Conservation (phyloP, 2,329 filamentous ascomycete species). For the Aspergillus hiratsukae region DNA sequence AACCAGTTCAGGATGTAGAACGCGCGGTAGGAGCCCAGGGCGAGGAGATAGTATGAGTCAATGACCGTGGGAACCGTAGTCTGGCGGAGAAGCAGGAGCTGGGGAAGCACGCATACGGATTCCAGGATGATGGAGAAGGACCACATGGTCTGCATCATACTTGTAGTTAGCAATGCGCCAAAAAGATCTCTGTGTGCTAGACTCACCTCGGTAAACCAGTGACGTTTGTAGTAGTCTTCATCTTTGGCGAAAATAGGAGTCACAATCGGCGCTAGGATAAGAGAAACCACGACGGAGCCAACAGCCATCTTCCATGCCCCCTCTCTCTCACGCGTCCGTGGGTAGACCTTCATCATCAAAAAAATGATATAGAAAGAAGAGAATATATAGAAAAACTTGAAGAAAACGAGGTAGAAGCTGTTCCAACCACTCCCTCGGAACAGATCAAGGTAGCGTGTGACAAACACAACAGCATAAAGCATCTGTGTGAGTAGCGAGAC, state of each 20-base stretch:
- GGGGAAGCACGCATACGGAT: conserved; percentile 83
- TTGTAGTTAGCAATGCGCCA: conserved; percentile 1
- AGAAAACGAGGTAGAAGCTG: conserved; percentile 65
- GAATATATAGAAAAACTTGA: conserved; percentile 85
- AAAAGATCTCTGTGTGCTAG: not conserved
- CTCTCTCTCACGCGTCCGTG: conserved; percentile 84
- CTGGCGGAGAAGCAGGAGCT: conserved; percentile 85
- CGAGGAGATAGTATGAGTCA: conserved; percentile 90
- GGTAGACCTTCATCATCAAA: conserved; percentile 80
- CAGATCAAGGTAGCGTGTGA: conserved; percentile 80
- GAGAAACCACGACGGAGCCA: conserved; percentile 60
- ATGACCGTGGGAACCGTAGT: conserved; percentile 95
- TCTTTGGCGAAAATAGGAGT: conserved; percentile 66
- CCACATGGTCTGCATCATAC: conserved; percentile 63
- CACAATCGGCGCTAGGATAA: conserved; percentile 66
- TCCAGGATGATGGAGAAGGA: conserved; percentile 89
- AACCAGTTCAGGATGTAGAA: conserved; percentile 95
- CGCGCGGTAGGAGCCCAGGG: conserved; percentile 79
- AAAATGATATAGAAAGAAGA: conserved; percentile 82
- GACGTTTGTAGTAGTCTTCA: conserved; percentile 33
- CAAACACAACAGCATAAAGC: conserved; percentile 81
- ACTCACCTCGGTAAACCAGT: conserved; percentile 40
- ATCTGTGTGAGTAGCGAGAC: conserved; percentile 86
- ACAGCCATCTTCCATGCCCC: conserved; percentile 88
- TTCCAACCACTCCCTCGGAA: conserved; percentile 46